These are phyloP conservation scores for Ogataea wickerhamii DNA, from an alignment of 805 yeast species.

Conservation along the genomic window DNA sequence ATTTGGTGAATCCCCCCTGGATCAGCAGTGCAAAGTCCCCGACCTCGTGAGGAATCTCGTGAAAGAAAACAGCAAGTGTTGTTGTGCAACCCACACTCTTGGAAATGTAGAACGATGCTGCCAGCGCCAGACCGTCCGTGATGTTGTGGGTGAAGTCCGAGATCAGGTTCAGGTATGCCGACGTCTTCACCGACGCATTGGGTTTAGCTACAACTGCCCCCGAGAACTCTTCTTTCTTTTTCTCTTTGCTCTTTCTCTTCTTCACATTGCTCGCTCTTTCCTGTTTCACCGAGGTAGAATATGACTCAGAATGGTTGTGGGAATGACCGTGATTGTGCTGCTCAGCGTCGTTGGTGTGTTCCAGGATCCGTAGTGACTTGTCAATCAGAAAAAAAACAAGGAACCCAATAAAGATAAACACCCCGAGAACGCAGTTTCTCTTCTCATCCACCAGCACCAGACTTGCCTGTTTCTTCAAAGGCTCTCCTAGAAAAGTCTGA, in stretches of 20 bases:
- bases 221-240: constrained; percentile 13
- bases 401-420: constrained; percentile 59
- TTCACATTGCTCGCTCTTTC: constrained; percentile 13
- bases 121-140: constrained; percentile 73
- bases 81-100: constrained; percentile 63
- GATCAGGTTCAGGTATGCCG: constrained; percentile 63
- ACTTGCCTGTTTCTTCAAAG: constrained; percentile 37
- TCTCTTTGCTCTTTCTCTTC: constrained; percentile 24
- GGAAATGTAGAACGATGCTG: constrained; percentile 64
- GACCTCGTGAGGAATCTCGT: constrained; percentile 78
- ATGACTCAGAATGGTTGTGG: constrained; percentile 41
- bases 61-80: constrained; percentile 66
- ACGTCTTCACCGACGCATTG: constrained; percentile 38
- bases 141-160: constrained; percentile 73
- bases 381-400: constrained; percentile 59
- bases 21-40: constrained; percentile 75
- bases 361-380: constrained; percentile 51
- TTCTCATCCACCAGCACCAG: constrained; percentile 51
- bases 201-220: constrained; percentile 33
- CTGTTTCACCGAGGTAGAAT: constrained; percentile 15
- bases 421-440: constrained; percentile 47
- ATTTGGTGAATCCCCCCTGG: constrained; percentile 63
- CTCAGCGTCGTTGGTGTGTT: constrained; percentile 29
- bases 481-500: constrained; percentile 57
- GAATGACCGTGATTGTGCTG: constrained; percentile 37